A percentile compares a stretch with the other conserved stretches of the same genome.
Evolutionary conservation across 2,329 filamentous ascomycete species (phyloP).

Genomic region (Fusarium praegraminearum): DNA sequence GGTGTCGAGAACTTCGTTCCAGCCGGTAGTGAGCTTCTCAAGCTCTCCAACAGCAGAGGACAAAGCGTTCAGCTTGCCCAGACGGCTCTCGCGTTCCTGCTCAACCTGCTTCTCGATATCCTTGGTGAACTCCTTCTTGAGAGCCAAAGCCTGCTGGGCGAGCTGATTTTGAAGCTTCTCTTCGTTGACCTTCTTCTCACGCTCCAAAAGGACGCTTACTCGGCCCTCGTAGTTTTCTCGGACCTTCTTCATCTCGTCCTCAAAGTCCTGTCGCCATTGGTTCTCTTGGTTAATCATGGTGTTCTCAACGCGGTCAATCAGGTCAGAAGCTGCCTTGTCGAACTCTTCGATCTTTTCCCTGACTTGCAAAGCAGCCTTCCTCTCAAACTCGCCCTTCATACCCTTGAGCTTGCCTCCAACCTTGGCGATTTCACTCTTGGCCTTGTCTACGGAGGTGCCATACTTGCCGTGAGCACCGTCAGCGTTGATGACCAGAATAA

Average conservation of each 20-base stretch:
- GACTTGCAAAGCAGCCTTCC: constrained; percentile 80
- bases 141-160: constrained; percentile 86
- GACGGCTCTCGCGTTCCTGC: constrained; percentile 84
- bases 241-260: constrained; percentile 83
- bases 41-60: constrained; percentile 82
- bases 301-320: constrained; percentile 88
- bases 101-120: constrained; percentile 87
- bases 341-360: constrained; percentile 80
- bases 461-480: constrained; percentile 84
- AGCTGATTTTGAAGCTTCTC: constrained; percentile 87
- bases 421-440: constrained; percentile 83
- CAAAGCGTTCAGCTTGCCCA: constrained; percentile 87
- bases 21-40: constrained; percentile 86
- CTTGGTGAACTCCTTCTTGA: constrained; percentile 86
- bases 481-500: constrained; percentile 92
- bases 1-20: constrained; percentile 89
- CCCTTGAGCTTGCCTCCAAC: constrained; percentile 82
- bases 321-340: constrained; percentile 85
- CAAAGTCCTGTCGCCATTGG: constrained; percentile 89
- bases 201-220: constrained; percentile 81
- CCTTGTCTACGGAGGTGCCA: constrained; percentile 81
- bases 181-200: constrained; percentile 83
- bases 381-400: constrained; percentile 76
- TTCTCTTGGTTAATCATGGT: constrained; percentile 85
- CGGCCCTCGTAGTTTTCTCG: constrained; percentile 83